These are phyloP conservation scores for Solanum sejunctum DNA, from an alignment of 257 asterid genomes.

Conservation along the genomic window DNA sequence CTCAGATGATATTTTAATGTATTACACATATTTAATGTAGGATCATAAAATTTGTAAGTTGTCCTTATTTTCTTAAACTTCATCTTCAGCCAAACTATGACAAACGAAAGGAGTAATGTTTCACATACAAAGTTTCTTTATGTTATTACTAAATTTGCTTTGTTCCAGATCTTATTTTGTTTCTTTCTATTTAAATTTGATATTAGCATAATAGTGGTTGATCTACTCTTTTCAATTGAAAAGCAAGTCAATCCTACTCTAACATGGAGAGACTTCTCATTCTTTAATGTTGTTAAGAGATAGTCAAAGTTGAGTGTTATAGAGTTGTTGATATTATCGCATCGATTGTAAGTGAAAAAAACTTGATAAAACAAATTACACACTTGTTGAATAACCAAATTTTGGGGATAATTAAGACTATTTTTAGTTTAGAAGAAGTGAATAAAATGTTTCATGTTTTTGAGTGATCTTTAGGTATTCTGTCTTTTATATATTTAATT, in stretches of 20 bases:
- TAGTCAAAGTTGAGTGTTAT: background rate
- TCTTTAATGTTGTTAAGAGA: background rate
- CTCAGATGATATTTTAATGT: too few relatives aligned
- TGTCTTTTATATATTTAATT: background rate
- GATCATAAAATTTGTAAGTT: too few relatives aligned
- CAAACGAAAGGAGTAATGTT: too few relatives aligned
- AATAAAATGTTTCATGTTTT: background rate
- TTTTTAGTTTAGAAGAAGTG: background rate
- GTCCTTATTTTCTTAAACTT: too few relatives aligned
- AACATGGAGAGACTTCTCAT: background rate
- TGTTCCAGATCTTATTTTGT: too few relatives aligned
- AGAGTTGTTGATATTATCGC: background rate
- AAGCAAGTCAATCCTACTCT: background rate
- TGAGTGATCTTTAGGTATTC: background rate
- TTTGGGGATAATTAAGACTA: background rate
- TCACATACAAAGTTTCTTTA: background rate
- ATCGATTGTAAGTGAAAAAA: background rate
- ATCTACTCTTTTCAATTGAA: too few relatives aligned
- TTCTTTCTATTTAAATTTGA: background rate
- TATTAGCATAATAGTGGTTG: too few relatives aligned
- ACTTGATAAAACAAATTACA: background rate
- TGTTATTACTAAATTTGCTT: background rate
- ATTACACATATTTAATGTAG: too few relatives aligned
- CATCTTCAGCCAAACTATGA: too few relatives aligned
- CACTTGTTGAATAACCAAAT: background rate